A percentile compares a stretch with the other conserved stretches of the same genome.
These are phyloP conservation scores for Grigorovia jiainica DNA, from an alignment of 805 yeast genomes.

Conservation along the genomic window DNA sequence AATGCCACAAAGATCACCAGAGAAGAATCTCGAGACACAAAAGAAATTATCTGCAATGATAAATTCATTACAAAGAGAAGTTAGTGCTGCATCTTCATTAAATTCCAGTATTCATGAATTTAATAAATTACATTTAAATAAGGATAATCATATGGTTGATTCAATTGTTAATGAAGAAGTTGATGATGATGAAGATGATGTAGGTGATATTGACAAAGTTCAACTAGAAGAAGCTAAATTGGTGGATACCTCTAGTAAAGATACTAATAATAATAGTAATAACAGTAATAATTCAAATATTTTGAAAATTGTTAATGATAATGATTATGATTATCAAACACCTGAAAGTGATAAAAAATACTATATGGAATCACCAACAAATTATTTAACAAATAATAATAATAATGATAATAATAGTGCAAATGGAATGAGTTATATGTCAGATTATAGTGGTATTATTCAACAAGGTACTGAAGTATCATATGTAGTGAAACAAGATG, in stretches of 20 bases:
- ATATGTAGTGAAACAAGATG: constrained; percentile 17
- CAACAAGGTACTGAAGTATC: constrained; percentile 28
- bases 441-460: constrained; percentile 25
- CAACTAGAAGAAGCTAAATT: not conserved
- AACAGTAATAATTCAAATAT: too few species aligned
- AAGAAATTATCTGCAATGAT: constrained; percentile 4
- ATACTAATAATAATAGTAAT: not conserved
- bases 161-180: not conserved
- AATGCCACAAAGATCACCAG: not conserved
- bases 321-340: not conserved
- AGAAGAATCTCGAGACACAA: constrained; percentile 3
- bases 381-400: not conserved
- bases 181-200: not conserved
- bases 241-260: not conserved
- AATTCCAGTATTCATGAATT: not conserved
- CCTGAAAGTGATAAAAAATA: not conserved
- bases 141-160: not conserved
- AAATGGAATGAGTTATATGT: constrained; percentile 18
- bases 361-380: not conserved
- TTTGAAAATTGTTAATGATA: too few species aligned
- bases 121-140: not conserved
- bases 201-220: not conserved
- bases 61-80: not conserved
- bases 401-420: not conserved
- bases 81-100: not conserved